These are phyloP conservation scores for Cryptosporidium ryanae DNA, from an alignment of 169 alveolate genomes.

Conservation along the genomic window DNA sequence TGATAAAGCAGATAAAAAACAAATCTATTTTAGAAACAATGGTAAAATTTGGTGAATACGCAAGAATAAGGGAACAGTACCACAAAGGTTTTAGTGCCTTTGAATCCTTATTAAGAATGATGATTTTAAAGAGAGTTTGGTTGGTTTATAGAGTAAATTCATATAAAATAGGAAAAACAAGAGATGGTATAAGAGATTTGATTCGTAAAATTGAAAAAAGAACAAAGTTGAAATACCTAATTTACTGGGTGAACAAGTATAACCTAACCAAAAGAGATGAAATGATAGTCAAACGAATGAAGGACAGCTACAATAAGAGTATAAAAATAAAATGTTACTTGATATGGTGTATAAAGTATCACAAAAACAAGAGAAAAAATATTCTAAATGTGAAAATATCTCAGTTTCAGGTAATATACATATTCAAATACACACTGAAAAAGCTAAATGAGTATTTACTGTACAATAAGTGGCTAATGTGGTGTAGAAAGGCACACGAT, in stretches of 20 bases:
- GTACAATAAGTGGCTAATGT: slow-evolving; percentile 26
- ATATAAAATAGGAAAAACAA: background rate
- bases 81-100: slow-evolving; percentile 3
- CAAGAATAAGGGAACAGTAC: background rate
- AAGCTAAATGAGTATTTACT: slow-evolving; percentile 35
- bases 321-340: slow-evolving; percentile 44
- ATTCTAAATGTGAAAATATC: background rate
- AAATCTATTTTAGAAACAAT: slow-evolving; percentile 1
- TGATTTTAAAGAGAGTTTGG: slow-evolving; percentile 31
- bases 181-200: background rate
- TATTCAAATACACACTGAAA: background rate
- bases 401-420: background rate
- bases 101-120: background rate
- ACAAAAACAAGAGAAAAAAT: slow-evolving; percentile 10
- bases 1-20: background rate
- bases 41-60: background rate
- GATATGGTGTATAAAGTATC: slow-evolving; percentile 49
- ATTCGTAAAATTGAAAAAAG: background rate
- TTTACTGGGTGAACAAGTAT: slow-evolving; percentile 22
- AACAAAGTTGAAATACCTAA: background rate
- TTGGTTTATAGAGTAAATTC: background rate
- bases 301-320: background rate
- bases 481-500: slow-evolving; percentile 61
- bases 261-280: slow-evolving; percentile 4
- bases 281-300: background rate